Percentiles rank a stretch among this genome's conserved stretches.
phyloP scores from a whole-genome alignment of 306 rosid genomes.

The Prosopis cineraria region DNA sequence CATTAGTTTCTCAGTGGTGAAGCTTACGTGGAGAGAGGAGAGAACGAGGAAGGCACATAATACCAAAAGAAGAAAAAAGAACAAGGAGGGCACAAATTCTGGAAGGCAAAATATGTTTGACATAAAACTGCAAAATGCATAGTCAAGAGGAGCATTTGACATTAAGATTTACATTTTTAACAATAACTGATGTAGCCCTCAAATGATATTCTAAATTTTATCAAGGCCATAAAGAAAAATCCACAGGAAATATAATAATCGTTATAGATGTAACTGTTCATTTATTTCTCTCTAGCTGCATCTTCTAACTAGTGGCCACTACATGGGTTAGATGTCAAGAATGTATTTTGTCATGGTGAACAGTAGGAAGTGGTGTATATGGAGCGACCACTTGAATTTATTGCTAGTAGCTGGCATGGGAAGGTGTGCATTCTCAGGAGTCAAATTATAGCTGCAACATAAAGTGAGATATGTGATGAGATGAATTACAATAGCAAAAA shows the following conservation, averaged over 20 bases:
- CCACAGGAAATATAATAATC: background rate
- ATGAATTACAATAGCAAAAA: background rate
- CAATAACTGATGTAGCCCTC: background rate
- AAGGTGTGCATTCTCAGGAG: background rate
- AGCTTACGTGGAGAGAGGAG: slow-evolving; percentile 14
- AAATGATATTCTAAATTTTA: background rate
- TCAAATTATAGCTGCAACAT: background rate
- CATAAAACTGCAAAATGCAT: background rate
- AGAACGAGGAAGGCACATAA: background rate
- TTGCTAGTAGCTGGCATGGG: background rate
- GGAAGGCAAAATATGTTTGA: background rate
- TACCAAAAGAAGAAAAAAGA: background rate
- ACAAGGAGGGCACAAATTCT: background rate
- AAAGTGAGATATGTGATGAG: background rate
- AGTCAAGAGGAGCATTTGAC: background rate
- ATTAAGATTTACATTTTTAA: background rate
- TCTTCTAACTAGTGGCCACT: background rate
- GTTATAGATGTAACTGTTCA: background rate
- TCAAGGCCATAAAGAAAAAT: background rate
- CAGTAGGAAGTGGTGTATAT: background rate
- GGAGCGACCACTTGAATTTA: background rate
- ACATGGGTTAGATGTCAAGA: background rate
- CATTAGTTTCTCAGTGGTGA: slow-evolving; percentile 35
- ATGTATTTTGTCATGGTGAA: background rate
- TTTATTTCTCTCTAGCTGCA: background rate